Evolutionary conservation across 2,329 filamentous ascomycete species (phyloP).

Genomic region (Nannizzia gypsea): DNA sequence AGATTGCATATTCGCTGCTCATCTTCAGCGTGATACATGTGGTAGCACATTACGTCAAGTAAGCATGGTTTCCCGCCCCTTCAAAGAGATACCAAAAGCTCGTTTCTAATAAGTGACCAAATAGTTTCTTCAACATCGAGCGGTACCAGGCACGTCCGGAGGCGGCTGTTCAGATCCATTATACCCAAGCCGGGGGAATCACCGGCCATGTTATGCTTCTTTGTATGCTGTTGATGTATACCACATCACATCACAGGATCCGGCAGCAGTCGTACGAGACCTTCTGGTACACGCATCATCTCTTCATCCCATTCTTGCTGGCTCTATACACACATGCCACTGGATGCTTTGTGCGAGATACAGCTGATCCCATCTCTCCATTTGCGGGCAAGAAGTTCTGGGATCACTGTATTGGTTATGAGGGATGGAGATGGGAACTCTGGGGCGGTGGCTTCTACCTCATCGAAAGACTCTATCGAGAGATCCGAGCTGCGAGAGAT

Average conservation of each 20-base stretch:
- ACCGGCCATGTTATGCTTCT: conserved; percentile 96
- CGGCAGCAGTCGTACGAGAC: conserved; percentile 96
- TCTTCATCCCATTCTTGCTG: conserved; percentile 93
- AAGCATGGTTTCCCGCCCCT: conserved; percentile 26
- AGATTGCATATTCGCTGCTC: conserved; percentile 80
- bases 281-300: conserved; percentile 98
- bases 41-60: conserved; percentile 85
- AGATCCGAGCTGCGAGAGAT: conserved; percentile 68
- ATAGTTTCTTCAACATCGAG: conserved; percentile 89
- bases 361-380: conserved; percentile 58
- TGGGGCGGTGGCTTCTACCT: conserved; percentile 77
- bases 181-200: conserved; percentile 74
- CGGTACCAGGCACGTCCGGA: conserved; percentile 66
- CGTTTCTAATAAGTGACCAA: conserved; percentile 18
- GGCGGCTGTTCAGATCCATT: conserved; percentile 81
- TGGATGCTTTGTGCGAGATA: conserved; percentile 91
- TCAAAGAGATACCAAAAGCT: neutral
- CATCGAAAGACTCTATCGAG: conserved; percentile 76
- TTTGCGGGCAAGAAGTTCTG: conserved; percentile 76
- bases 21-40: conserved; percentile 72
- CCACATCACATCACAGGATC: conserved; percentile 83
- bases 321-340: conserved; percentile 92
- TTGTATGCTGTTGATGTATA: conserved; percentile 99
- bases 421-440: conserved; percentile 96
- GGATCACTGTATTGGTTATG: conserved; percentile 86